Evolutionary conservation across 352 stramenopile species (phyloP).

Genomic region (Thraustotheca clavata): DNA sequence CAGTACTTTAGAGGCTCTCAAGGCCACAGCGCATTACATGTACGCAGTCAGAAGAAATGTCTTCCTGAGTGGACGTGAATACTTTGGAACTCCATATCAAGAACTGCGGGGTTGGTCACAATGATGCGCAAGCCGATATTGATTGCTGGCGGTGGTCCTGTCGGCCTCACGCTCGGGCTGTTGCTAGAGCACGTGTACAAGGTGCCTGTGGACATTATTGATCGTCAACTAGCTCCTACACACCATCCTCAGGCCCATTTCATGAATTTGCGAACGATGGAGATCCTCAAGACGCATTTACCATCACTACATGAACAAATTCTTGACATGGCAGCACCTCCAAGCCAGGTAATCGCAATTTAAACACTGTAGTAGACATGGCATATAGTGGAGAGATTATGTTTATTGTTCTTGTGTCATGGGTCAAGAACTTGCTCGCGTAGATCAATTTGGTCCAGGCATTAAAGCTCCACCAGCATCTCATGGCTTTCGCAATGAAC

Average conservation of each 20-base stretch:
- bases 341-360: slow-evolving; percentile 48
- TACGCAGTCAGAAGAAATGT: too few species aligned
- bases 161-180: slow-evolving; percentile 55
- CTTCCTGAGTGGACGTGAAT: too few species aligned
- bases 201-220: slow-evolving; percentile 61
- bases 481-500: slow-evolving; percentile 17
- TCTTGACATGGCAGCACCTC: slow-evolving; percentile 48
- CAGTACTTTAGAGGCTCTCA: too few species aligned
- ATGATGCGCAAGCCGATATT: slow-evolving; percentile 46
- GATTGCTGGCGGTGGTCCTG: slow-evolving; percentile 62
- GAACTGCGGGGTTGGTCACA: too few species aligned
- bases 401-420: slow-evolving; percentile 73
- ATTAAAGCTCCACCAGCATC: background rate
- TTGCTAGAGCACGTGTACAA: slow-evolving; percentile 65
- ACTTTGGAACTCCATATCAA: too few species aligned
- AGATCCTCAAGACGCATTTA: slow-evolving; percentile 81
- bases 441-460: slow-evolving; percentile 74
- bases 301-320: slow-evolving; percentile 62
- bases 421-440: slow-evolving; percentile 55
- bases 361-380: too few species aligned
- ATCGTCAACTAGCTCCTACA: slow-evolving; percentile 60
- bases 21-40: too few species aligned
- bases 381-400: slow-evolving; percentile 71
- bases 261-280: slow-evolving; percentile 91
- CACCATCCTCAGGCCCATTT: slow-evolving; percentile 93